phyloP scores from a whole-genome alignment of 352 stramenopile genomes.

The Phytophthora ramorum region DNA sequence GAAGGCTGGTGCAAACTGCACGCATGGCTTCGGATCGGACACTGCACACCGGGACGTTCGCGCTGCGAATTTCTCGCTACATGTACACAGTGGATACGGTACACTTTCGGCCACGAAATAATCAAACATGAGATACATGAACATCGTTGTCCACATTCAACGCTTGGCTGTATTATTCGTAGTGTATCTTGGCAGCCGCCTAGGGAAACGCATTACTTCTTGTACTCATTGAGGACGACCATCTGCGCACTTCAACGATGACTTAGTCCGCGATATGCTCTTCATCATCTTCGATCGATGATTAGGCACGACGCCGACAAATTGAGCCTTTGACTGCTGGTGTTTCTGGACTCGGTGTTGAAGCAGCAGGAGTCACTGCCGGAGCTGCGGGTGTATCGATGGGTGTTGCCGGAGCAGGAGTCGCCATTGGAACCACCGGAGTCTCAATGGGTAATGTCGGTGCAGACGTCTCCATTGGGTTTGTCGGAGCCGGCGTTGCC shows the following conservation, averaged over 20 bases:
- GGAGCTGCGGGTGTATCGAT: neutral
- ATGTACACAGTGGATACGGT: neutral
- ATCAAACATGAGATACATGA: constrained; percentile 1
- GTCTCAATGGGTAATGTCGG: neutral
- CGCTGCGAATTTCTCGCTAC: neutral
- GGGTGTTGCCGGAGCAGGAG: constrained; percentile 1
- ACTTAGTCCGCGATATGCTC: constrained; percentile 2
- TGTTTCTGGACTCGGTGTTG: constrained; percentile 1
- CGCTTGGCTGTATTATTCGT: neutral
- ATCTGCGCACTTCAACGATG: constrained; percentile 9
- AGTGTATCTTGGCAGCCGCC: constrained; percentile 13
- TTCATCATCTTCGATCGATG: constrained; percentile 8
- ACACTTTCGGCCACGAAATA: constrained; percentile 23
- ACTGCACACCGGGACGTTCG: neutral
- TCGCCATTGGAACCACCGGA: neutral
- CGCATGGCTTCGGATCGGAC: constrained; percentile 28
- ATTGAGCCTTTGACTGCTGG: constrained; percentile 1
- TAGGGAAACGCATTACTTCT: constrained; percentile 22
- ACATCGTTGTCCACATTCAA: neutral
- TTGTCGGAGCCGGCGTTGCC: neutral
- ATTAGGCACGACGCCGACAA: constrained; percentile 21
- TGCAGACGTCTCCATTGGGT: neutral
- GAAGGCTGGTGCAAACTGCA: constrained; percentile 24
- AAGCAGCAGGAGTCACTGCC: constrained; percentile 4
- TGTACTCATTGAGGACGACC: constrained; percentile 8